Evolutionary conservation across 2,329 filamentous ascomycete genomes (phyloP), one percentile per base, ranked within the genome.

Genomic region (Teratosphaeria gauchensis): DNA sequence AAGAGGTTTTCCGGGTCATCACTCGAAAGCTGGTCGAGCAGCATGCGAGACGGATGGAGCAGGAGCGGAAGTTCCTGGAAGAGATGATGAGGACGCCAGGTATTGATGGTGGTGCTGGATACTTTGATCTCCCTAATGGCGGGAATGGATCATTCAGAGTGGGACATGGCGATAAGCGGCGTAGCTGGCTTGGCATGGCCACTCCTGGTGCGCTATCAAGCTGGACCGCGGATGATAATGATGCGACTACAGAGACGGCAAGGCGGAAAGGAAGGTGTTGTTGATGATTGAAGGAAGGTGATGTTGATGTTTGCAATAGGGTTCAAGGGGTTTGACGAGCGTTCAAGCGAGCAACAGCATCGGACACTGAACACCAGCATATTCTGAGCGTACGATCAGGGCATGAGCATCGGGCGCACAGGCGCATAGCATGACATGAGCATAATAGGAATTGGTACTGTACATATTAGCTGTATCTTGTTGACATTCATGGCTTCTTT

Each of bases 1-100:
- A 97, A 67, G 94, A 97, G 74, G 91, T 99, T 0, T 97, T 97
- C 68, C 83, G 92, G 1, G 90, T 95, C 30, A 88, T 91, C 53
- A 94, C 92, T 8, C 80, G 95, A 68, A 95, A 95, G 75, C 75
- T 87, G 19, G 85, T 87, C 4, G 92, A 96, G 76, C 83, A 92
- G 69, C 77, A 80, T 60, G 78, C 86, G 51, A 78, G 79, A 58
- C 79, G 77, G 53, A 70, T 80, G 14, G 81, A 82, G 61, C 75
- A 77, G 14, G 80, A 82, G 56, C 71, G 77, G 19, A 53, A 35
- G 52, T 62, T 75, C 54, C 74, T 77, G 56, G 75, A 78, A 19
- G 71, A 73, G 12, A 67, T 72, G 51, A 74, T 71, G 46, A 71
- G 72, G 28, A 80, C 78, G 12, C 77, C 80, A 1, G 77, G 76